Conservation (phyloP, 768 basidiomycete genomes). For the Lactarius pseudohatsudake region DNA sequence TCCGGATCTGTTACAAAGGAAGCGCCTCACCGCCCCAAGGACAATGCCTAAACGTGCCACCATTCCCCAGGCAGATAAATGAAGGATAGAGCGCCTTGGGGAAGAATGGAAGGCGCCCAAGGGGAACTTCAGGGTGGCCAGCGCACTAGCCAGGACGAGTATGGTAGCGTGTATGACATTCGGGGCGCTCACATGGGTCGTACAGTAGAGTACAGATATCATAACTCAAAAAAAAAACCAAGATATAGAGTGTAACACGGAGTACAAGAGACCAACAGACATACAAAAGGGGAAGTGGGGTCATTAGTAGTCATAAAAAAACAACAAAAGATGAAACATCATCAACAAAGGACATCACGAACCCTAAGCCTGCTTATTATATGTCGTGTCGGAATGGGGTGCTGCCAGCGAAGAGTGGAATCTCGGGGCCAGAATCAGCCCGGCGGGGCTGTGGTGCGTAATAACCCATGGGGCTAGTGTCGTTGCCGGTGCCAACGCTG, state of each 20-base stretch:
- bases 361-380: background rate
- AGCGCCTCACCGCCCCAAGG: background rate
- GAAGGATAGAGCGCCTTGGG: background rate
- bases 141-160: constrained; percentile 4
- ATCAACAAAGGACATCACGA: background rate
- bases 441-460: constrained; percentile 16
- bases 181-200: background rate
- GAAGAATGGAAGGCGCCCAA: constrained; percentile 10
- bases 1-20: background rate
- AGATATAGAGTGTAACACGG: background rate
- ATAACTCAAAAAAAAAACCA: background rate
- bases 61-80: constrained; percentile 5
- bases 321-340: constrained; percentile 8
- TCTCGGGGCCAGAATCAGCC: constrained; percentile 17
- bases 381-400: constrained; percentile 17
- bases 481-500: background rate
- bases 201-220: constrained; percentile 10
- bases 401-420: constrained; percentile 25
- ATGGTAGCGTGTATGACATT: constrained; percentile 11
- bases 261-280: constrained; percentile 5
- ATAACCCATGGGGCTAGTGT: background rate
- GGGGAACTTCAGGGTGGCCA: background rate
- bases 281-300: background rate
- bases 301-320: constrained; percentile 13
- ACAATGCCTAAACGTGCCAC: background rate